Evolutionary conservation across 495 filamentous ascomycete genomes (phyloP), one percentile per base, ranked within the genome.

Genomic region (Penicillium lividum): DNA sequence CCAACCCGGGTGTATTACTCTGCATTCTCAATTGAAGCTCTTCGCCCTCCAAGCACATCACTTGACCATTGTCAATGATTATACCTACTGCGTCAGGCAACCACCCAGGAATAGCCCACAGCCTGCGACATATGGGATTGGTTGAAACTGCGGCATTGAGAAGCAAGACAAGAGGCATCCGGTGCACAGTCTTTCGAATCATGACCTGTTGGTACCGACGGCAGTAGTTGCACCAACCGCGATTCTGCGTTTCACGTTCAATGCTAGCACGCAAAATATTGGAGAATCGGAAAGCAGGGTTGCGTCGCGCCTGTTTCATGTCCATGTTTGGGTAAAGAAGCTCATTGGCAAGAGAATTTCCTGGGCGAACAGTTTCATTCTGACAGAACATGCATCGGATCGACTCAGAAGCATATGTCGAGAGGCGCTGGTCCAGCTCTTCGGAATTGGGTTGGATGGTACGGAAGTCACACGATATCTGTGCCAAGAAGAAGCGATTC

Each of bases 31-130:
- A 47, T 0, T 57, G 71, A 65, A 88, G 86, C 61, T 96, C 92
- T 50, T 93, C 88, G 2, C 92, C 93, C 67, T 98, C 91, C 58
- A 86, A 95, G 69, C 93, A 96, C 73, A 89, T 89, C 52, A 97
- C 86, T 63, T 94, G 88, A 8, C 88, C 89, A 29, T 83, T 82
- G 28, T 93, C 89, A 28, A 96, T 82, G 8, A 92, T 84, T 62
- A 98, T 81, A 5, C 95, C 94, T 62, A 98, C 90, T 64, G 96
- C 90, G 62, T 92, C 89, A 0, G 94, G 94, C 15, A 98, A 77
- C 89, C 93, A 98, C 10, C 87, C 89, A 5, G 90, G 92, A 27
- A 85, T 89, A 7, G 87, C 79, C 95, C 94, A 98, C 22, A 94
- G 73, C 45, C 89, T 84, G 58, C 86, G 85, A 28, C 88, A 86